Percentiles rank a stretch among this genome's conserved stretches.
Conservation (phyloP, 306 rosid species). For the Casuarina equisetifolia region DNA sequence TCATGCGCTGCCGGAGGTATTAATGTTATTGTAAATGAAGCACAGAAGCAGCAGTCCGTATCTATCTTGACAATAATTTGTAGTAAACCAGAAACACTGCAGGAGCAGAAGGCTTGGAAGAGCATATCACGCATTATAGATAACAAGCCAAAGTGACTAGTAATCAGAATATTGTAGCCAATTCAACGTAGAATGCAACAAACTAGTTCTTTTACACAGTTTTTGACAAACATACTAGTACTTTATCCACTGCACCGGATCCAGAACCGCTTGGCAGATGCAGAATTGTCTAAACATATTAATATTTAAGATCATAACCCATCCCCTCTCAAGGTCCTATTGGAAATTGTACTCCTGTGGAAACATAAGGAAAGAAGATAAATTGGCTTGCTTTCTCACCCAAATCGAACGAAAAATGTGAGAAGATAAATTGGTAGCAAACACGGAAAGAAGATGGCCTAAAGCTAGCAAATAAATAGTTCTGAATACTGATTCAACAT, state of each 20-base stretch:
- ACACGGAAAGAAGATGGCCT: not conserved
- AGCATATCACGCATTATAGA: slow-evolving; percentile 27
- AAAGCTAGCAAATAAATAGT: not conserved
- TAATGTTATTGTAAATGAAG: not conserved
- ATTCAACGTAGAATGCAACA: slow-evolving; percentile 1
- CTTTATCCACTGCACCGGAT: not conserved
- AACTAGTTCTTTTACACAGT: not conserved
- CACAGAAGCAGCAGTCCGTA: slow-evolving; percentile 43
- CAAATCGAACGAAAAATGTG: not conserved
- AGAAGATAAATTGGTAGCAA: not conserved
- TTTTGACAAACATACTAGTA: not conserved
- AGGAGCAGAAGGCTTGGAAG: slow-evolving; percentile 44
- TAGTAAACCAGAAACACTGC: too few species aligned
- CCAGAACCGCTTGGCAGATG: not conserved
- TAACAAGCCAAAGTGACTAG: slow-evolving; percentile 30
- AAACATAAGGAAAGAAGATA: not conserved
- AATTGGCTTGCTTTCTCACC: not conserved
- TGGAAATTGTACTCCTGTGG: not conserved
- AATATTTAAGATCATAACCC: not conserved
- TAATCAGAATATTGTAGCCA: slow-evolving; percentile 10
- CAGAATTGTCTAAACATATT: not conserved
- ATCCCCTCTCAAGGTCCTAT: not conserved
- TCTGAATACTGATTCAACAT: not conserved
- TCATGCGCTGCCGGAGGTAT: too few species aligned
- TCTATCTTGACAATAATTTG: not conserved